phyloP scores from a whole-genome alignment of 768 basidiomycete species.

The Tulasnella sp. region DNA sequence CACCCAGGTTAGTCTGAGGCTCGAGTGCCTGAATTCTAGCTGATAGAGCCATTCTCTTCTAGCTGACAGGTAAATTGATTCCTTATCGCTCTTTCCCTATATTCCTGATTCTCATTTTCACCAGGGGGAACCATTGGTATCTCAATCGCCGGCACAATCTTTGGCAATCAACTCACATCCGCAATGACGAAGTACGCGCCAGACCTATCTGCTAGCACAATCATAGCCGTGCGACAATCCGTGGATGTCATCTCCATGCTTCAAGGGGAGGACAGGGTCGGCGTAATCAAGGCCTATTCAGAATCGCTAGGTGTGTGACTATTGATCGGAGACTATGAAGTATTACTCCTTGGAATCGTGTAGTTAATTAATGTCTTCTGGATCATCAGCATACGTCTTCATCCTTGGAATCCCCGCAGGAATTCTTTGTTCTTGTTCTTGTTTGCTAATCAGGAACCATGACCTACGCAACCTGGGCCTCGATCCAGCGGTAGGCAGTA shows the following conservation, averaged over 20 bases:
- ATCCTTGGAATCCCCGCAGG: slow-evolving; percentile 29
- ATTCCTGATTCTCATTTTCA: neutral
- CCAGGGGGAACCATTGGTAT: neutral
- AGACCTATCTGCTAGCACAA: slow-evolving; percentile 15
- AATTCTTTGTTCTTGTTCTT: slow-evolving; percentile 12
- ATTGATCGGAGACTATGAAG: no score
- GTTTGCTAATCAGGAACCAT: no score
- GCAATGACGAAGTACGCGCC: slow-evolving; percentile 25
- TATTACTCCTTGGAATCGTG: no score
- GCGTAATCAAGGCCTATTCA: slow-evolving; percentile 19
- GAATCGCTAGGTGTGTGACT: neutral
- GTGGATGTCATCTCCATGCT: slow-evolving; percentile 27
- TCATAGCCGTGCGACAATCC: slow-evolving; percentile 21
- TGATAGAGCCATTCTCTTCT: no score
- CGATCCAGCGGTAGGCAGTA: no score
- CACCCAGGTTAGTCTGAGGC: slow-evolving; percentile 18
- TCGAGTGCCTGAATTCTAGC: neutral
- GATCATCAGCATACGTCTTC: slow-evolving; percentile 25
- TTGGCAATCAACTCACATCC: slow-evolving; percentile 24
- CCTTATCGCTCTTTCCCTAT: neutral
- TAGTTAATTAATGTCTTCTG: no score
- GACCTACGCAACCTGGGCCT: no score
- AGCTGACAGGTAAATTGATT: no score
- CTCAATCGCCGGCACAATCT: slow-evolving; percentile 14
- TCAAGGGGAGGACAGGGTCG: slow-evolving; percentile 10